Evolutionary conservation across 495 filamentous ascomycete genomes (phyloP).

Genomic region (Chlorociboria aeruginascens): DNA sequence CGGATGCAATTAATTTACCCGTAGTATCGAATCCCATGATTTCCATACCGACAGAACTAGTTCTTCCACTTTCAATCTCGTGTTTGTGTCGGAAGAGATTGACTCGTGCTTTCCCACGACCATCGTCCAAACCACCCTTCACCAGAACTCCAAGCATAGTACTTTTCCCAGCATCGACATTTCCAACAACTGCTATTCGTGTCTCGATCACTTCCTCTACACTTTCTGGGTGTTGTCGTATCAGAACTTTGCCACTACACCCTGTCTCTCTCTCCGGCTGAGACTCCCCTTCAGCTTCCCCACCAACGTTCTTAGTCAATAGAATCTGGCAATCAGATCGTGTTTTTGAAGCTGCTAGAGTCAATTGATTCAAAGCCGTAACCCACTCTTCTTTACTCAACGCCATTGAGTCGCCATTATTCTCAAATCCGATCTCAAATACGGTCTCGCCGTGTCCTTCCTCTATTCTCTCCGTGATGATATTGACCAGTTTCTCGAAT

Average conservation of each 20-base stretch:
- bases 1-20: slow-evolving; percentile 73
- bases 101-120: slow-evolving; percentile 83
- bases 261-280: slow-evolving; percentile 52
- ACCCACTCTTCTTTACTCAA: slow-evolving; percentile 73
- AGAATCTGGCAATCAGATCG: slow-evolving; percentile 68
- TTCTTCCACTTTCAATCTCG: slow-evolving; percentile 89
- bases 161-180: slow-evolving; percentile 94
- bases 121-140: slow-evolving; percentile 91
- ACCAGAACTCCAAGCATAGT: slow-evolving; percentile 95
- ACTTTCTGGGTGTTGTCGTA: slow-evolving; percentile 59
- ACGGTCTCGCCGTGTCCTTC: slow-evolving; percentile 87
- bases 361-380: slow-evolving; percentile 55
- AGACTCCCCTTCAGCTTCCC: slow-evolving; percentile 49
- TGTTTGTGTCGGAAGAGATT: slow-evolving; percentile 98
- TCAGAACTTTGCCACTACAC: slow-evolving; percentile 69
- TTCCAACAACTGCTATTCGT: slow-evolving; percentile 93
- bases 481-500: slow-evolving; percentile 44
- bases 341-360: slow-evolving; percentile 49
- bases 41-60: slow-evolving; percentile 94
- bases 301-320: slow-evolving; percentile 80
- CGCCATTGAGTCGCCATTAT: slow-evolving; percentile 83
- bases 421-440: slow-evolving; percentile 87
- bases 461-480: slow-evolving; percentile 53
- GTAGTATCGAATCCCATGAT: slow-evolving; percentile 95
- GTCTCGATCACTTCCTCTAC: slow-evolving; percentile 89